Conservation (phyloP, 2,329 filamentous ascomycete species). For the Cladophialophora immunda region DNA sequence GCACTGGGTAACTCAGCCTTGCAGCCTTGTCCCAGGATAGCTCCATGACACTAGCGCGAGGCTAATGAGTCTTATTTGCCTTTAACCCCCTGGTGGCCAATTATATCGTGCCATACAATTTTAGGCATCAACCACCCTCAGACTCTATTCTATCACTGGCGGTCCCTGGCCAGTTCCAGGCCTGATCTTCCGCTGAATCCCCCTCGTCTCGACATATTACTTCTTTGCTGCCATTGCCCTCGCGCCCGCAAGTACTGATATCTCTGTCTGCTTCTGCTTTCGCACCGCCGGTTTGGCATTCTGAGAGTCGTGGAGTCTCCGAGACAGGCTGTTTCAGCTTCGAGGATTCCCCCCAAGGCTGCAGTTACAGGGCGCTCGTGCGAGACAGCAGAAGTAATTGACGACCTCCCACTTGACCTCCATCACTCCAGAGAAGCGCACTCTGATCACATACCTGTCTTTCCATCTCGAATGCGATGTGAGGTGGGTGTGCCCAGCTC, state of each 20-base stretch:
- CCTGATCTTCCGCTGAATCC: background rate
- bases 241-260: background rate
- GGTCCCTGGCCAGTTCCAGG: no score
- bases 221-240: background rate
- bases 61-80: background rate
- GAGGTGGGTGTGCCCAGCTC: background rate
- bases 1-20: background rate
- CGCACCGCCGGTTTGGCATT: background rate
- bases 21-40: background rate
- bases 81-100: background rate
- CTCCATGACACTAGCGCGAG: background rate
- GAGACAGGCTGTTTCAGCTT: background rate
- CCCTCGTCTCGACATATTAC: background rate
- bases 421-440: background rate
- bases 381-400: background rate
- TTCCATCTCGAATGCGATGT: background rate
- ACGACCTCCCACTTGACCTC: background rate
- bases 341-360: background rate
- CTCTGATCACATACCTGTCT: background rate
- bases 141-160: background rate
- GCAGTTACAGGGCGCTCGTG: background rate
- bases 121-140: conserved; percentile 5
- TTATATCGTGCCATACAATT: background rate
- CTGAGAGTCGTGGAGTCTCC: background rate
- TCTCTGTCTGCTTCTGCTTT: background rate